A percentile compares a stretch with the other conserved stretches of the same genome.
Conservation (phyloP, 148 eudicot genomes). For the Suaeda aralocaspica region DNA sequence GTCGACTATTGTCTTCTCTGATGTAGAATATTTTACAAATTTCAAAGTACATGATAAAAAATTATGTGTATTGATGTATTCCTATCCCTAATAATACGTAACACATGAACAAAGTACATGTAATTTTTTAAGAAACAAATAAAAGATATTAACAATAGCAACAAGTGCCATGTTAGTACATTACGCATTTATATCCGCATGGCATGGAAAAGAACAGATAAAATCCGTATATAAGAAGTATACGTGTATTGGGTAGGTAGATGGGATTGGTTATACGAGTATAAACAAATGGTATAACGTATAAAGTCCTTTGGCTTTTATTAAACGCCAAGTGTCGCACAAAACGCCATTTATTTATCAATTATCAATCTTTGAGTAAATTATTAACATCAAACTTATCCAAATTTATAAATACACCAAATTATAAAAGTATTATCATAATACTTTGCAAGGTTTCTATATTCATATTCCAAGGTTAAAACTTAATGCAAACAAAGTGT, state of each 20-base stretch:
- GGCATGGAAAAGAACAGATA: not conserved
- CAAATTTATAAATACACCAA: not conserved
- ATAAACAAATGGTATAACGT: not conserved
- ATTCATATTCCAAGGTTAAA: too few relatives aligned
- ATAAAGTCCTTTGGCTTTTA: slow-evolving; percentile 18
- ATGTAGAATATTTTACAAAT: too few relatives aligned
- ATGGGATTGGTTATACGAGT: not conserved
- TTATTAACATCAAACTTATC: not conserved
- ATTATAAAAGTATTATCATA: not conserved
- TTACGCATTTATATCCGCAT: not conserved
- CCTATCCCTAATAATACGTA: too few relatives aligned
- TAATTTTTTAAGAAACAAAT: too few relatives aligned
- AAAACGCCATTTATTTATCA: not conserved
- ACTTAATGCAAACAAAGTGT: too few relatives aligned
- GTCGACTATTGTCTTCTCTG: too few relatives aligned
- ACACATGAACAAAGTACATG: too few relatives aligned
- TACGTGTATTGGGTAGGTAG: slow-evolving; percentile 4
- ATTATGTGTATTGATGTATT: too few relatives aligned
- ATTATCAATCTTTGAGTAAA: not conserved
- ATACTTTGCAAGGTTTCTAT: too few relatives aligned
- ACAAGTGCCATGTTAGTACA: not conserved
- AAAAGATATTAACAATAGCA: not conserved
- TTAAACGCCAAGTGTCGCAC: slow-evolving; percentile 26
- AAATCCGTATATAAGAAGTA: not conserved
- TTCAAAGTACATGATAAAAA: too few relatives aligned